phyloP scores from a whole-genome alignment of 192 early-diverging fungal species.

The Coemansia sp. region DNA sequence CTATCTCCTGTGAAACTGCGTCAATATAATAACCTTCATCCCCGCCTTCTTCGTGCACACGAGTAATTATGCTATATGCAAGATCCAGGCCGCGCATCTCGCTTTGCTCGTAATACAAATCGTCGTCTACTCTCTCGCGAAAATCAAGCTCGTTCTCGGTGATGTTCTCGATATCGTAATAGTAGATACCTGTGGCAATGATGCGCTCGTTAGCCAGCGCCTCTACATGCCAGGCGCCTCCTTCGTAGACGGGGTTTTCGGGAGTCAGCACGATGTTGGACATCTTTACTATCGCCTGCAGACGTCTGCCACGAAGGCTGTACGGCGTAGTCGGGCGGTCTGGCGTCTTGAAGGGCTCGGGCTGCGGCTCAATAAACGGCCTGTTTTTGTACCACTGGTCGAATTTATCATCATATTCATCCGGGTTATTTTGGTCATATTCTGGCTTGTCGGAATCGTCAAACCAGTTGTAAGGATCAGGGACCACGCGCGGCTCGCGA shows the following conservation, averaged over 20 bases:
- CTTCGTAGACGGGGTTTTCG: slow-evolving; percentile 58
- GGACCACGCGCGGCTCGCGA: slow-evolving; percentile 7
- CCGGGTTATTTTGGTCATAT: slow-evolving; percentile 15
- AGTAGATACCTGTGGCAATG: slow-evolving; percentile 70
- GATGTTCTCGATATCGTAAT: slow-evolving; percentile 70
- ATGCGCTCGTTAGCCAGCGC: slow-evolving; percentile 70
- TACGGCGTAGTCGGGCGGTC: slow-evolving; percentile 21
- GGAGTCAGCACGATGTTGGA: slow-evolving; percentile 66
- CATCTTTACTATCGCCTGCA: slow-evolving; percentile 71
- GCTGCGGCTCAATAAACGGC: slow-evolving; percentile 28
- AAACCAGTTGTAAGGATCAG: slow-evolving; percentile 28
- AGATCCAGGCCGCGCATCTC: slow-evolving; percentile 20
- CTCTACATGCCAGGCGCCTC: slow-evolving; percentile 68
- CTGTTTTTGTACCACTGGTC: slow-evolving; percentile 20
- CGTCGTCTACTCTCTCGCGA: slow-evolving; percentile 28
- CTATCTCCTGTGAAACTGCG: slow-evolving; percentile 47
- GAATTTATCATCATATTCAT: slow-evolving; percentile 24
- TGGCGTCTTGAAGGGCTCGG: slow-evolving; percentile 38
- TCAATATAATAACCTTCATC: slow-evolving; percentile 1
- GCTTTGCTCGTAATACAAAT: slow-evolving; percentile 26
- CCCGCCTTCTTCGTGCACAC: slow-evolving; percentile 8
- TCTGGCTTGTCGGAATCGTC: slow-evolving; percentile 1
- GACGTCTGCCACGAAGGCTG: slow-evolving; percentile 33
- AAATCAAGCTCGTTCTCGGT: slow-evolving; percentile 61
- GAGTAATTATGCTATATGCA: slow-evolving; percentile 39